Evolutionary conservation across 1,284 basidiomycete genomes (phyloP), one percentile per base, ranked within the genome.

Genomic region (Tetrapyrgos nigripes): DNA sequence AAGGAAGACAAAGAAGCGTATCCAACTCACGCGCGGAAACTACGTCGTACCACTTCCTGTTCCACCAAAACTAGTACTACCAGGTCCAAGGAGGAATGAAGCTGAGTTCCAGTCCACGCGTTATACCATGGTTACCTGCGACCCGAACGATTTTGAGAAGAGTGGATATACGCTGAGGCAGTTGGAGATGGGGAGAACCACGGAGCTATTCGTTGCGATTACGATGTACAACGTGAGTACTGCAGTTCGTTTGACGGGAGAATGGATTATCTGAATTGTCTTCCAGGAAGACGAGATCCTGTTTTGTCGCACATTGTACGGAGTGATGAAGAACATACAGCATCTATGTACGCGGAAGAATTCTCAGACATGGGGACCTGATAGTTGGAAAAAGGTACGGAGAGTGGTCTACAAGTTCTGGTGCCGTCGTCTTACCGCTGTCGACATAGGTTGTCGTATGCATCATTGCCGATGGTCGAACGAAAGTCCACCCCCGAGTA

Each of bases 381-480:
- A 98, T 56, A 91, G 94, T 0, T 99, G 97, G 97, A 94, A 98
- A 72, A 98, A 97, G 85, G 93, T 91, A 40, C 40, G 73, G 54
- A 24, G 9, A 26, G 21, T 24, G 31, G 31, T 17, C 44, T 59
- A 29, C 31, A 14, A 59, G 50, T 43, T 24, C 3, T 37, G 13
- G 28, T 19, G 3, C n/a, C 23, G 43, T 1, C 28, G 29, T 27
- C n/a, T 24, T 31, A 10, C 14, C 33, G 10, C 43, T 26, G 23
- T n/a, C 11, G 17, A 14, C 1, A 2, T 49, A 96, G 92, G 91
- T 97, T 19, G 95, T 97, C 3, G 93, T 98, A 2, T 96, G 93
- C 70, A 97, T 99, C 64, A 91, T 99, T 33, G 92, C 96, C 0
- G 97, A 99, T 70, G 97, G 97, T 1, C 88, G 97, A 24, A 93